A percentile compares a stretch with the other conserved stretches of the same genome.
Evolutionary conservation across 2,329 filamentous ascomycete species (phyloP).

Genomic region (Chaetomium strumarium): DNA sequence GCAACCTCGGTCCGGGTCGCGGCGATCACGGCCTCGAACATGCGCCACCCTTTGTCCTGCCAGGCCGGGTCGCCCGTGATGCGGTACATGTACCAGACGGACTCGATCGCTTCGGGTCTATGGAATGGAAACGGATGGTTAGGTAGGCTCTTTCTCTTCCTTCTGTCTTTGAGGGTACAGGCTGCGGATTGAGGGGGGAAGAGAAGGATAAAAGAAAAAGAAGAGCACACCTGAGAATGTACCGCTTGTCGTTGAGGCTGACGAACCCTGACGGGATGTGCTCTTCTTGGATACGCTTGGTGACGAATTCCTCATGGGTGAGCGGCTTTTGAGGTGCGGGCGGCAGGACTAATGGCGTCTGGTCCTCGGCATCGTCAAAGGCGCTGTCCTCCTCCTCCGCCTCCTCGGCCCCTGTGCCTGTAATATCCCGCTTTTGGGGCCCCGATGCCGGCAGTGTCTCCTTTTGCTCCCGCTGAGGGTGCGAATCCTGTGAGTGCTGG

Average conservation of each 20-base stretch:
- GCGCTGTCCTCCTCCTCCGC: constrained; percentile 11
- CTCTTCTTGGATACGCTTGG: constrained; percentile 38
- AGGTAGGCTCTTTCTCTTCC: too few species aligned
- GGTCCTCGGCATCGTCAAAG: constrained; percentile 1
- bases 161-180: background rate
- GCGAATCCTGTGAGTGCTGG: background rate
- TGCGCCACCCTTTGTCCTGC: constrained; percentile 78
- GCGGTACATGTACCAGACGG: constrained; percentile 84
- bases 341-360: constrained; percentile 23
- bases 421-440: constrained; percentile 1
- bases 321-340: constrained; percentile 37
- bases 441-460: too few species aligned
- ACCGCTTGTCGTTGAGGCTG: constrained; percentile 40
- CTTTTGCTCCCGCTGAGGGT: background rate
- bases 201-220: constrained; percentile 18
- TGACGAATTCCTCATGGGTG: constrained; percentile 51
- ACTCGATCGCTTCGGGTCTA: constrained; percentile 84
- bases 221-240: constrained; percentile 53
- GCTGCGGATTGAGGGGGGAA: background rate
- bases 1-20: constrained; percentile 61
- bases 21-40: constrained; percentile 68
- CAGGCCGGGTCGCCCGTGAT: constrained; percentile 72
- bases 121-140: background rate
- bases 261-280: constrained; percentile 47
- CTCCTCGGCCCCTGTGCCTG: background rate